phyloP scores from a whole-genome alignment of 2,329 filamentous ascomycete species.

The Capronia epimyces region DNA sequence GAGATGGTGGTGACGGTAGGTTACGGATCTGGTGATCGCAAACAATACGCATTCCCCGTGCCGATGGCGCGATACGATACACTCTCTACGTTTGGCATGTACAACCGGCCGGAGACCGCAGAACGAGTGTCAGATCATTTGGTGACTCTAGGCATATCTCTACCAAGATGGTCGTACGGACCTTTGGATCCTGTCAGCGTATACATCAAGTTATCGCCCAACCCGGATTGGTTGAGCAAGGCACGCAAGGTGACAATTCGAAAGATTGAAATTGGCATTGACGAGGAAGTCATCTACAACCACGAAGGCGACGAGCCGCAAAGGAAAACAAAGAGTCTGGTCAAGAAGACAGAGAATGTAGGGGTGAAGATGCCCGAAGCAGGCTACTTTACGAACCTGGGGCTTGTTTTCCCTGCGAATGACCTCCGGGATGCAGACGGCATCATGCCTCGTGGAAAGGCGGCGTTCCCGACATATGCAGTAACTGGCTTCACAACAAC shows the following conservation, averaged over 20 bases:
- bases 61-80: conserved; percentile 93
- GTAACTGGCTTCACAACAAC: conserved; percentile 89
- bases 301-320: conserved; percentile 93
- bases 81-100: conserved; percentile 97
- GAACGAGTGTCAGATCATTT: conserved; percentile 83
- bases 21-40: conserved; percentile 78
- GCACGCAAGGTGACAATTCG: conserved; percentile 88
- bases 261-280: conserved; percentile 87
- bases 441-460: conserved; percentile 75
- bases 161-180: conserved; percentile 94
- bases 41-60: conserved; percentile 85
- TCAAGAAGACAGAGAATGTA: conserved; percentile 75
- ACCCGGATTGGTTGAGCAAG: conserved; percentile 84
- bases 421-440: conserved; percentile 83
- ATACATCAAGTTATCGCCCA: conserved; percentile 89
- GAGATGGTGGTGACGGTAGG: conserved; percentile 95
- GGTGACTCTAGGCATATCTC: conserved; percentile 82
- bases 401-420: conserved; percentile 82
- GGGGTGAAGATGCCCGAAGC: conserved; percentile 81
- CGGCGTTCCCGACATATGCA: conserved; percentile 82
- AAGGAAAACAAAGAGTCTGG: conserved; percentile 79
- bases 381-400: conserved; percentile 88
- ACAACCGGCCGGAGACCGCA: conserved; percentile 88
- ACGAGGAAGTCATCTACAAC: conserved; percentile 98
- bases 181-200: conserved; percentile 92